phyloP scores from a whole-genome alignment of 1,284 basidiomycete genomes.

The Trametes sp. region DNA sequence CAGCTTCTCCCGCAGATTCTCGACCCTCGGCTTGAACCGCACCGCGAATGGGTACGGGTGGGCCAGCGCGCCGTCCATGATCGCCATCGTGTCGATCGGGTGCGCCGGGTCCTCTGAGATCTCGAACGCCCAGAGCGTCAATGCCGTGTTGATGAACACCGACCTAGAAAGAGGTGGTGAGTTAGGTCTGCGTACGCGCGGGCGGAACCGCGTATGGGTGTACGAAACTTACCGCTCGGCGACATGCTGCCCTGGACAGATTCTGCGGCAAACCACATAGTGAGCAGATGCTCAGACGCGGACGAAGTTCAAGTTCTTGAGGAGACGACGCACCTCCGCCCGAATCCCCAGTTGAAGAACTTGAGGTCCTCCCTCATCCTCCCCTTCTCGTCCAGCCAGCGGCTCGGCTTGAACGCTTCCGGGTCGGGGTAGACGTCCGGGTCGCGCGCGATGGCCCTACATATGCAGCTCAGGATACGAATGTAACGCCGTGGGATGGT shows the following conservation, averaged over 20 bases:
- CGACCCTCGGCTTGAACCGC: slow-evolving; percentile 44
- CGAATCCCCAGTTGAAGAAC: slow-evolving; percentile 65
- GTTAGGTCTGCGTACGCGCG: neutral
- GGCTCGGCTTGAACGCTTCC: slow-evolving; percentile 62
- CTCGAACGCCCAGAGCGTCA: slow-evolving; percentile 67
- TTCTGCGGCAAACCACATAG: slow-evolving; percentile 38
- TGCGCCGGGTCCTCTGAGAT: slow-evolving; percentile 53
- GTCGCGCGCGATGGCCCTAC: slow-evolving; percentile 61
- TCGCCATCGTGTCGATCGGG: slow-evolving; percentile 63
- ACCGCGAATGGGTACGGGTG: slow-evolving; percentile 64
- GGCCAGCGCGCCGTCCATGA: slow-evolving; percentile 63
- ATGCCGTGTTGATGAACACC: slow-evolving; percentile 63
- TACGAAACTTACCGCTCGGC: slow-evolving; percentile 50
- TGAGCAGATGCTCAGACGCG: neutral
- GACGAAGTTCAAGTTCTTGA: too few relatives aligned
- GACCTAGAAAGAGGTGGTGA: slow-evolving; percentile 44
- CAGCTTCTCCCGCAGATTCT: slow-evolving; percentile 23
- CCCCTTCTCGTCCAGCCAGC: slow-evolving; percentile 62
- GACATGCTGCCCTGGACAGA: slow-evolving; percentile 68
- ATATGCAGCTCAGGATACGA: neutral
- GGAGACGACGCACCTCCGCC: slow-evolving; percentile 52
- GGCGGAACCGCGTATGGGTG: too few relatives aligned
- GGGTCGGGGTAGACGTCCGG: slow-evolving; percentile 64
- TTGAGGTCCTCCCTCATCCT: slow-evolving; percentile 57
- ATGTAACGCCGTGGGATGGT: neutral